Conservation (phyloP, 139 green algal genomes). For the Zygnema circumcarinatum region DNA sequence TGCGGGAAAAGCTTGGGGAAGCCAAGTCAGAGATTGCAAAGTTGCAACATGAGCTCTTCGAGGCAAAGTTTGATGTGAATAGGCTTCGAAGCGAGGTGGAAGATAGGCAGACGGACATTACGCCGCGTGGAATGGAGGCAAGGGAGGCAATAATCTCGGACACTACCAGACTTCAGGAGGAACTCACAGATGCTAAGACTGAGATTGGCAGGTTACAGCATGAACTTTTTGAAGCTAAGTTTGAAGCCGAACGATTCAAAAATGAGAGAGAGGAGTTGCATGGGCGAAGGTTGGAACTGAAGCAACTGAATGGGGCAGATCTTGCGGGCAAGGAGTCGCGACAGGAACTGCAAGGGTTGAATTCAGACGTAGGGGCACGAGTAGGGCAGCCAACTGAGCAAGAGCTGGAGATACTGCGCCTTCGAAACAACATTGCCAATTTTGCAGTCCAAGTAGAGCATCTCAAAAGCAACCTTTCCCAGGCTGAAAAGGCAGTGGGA, state of each 20-base stretch:
- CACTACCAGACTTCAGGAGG: background rate
- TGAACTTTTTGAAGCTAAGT: constrained; percentile 41
- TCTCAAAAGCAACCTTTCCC: background rate
- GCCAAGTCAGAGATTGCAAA: background rate
- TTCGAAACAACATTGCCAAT: background rate
- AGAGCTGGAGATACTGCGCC: background rate
- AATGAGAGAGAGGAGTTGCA: background rate
- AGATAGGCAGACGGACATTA: background rate
- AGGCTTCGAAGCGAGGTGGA: background rate
- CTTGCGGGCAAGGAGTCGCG: background rate
- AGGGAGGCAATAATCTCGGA: background rate
- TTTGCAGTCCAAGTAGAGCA: background rate
- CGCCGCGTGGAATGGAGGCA: background rate
- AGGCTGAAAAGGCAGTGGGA: background rate
- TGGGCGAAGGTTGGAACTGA: background rate
- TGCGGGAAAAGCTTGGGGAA: background rate
- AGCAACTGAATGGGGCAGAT: background rate
- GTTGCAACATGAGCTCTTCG: background rate
- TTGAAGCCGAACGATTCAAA: background rate
- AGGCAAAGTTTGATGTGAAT: background rate
- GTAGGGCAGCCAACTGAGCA: background rate
- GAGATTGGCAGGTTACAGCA: constrained; percentile 28
- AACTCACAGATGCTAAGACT: background rate
- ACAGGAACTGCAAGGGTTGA: background rate
- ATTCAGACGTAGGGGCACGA: background rate